Percentiles rank a stretch among this genome's conserved stretches.
These are phyloP conservation scores for Xylaria scruposa DNA, from an alignment of 495 filamentous ascomycete genomes.

Conservation along the genomic window DNA sequence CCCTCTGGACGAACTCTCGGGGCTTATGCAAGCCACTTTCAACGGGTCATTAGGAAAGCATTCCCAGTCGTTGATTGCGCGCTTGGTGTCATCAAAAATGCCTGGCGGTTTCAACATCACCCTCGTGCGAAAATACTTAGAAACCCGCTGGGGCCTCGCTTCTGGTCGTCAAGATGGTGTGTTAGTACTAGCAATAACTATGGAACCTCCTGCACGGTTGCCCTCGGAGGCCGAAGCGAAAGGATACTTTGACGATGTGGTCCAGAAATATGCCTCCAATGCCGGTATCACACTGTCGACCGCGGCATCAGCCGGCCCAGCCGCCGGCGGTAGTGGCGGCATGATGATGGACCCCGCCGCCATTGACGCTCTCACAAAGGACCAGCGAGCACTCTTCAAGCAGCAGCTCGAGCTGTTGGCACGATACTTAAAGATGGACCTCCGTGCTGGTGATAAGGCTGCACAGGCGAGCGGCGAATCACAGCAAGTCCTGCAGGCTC, in stretches of 20 bases:
- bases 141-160: slow-evolving; percentile 90
- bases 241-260: slow-evolving; percentile 82
- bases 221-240: slow-evolving; percentile 91
- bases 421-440: slow-evolving; percentile 94
- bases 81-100: slow-evolving; percentile 98
- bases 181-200: slow-evolving; percentile 85
- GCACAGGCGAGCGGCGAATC: slow-evolving; percentile 83
- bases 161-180: slow-evolving; percentile 91
- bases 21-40: slow-evolving; percentile 96
- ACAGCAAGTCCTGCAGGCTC: slow-evolving; percentile 83
- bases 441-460: slow-evolving; percentile 93
- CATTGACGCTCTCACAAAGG: slow-evolving; percentile 95
- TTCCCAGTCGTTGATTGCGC: slow-evolving; percentile 88
- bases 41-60: slow-evolving; percentile 98
- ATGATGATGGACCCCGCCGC: slow-evolving; percentile 99
- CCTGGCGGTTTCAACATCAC: slow-evolving; percentile 99
- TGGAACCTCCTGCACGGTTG: slow-evolving; percentile 87
- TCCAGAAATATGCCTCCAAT: slow-evolving; percentile 86
- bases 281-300: slow-evolving; percentile 86
- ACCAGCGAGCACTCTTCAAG: slow-evolving; percentile 93
- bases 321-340: slow-evolving; percentile 71
- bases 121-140: slow-evolving; percentile 88
- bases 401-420: slow-evolving; percentile 95
- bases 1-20: slow-evolving; percentile 92
- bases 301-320: slow-evolving; percentile 73